Conservation (phyloP, 129 eudicot species). For the Pittosporum tobira region DNA sequence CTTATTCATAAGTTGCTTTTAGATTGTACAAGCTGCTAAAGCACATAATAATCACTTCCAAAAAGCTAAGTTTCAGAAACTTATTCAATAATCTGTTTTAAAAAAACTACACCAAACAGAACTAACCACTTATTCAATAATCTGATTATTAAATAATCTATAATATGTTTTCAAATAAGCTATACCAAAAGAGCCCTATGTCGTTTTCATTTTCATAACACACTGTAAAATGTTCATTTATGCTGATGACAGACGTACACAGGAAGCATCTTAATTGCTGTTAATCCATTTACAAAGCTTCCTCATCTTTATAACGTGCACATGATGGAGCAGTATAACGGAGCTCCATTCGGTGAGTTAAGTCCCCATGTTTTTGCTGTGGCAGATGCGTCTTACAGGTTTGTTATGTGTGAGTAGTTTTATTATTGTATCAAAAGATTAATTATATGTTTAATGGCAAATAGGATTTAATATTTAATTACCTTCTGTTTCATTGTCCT, state of each 20-base stretch:
- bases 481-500: constrained; percentile 17
- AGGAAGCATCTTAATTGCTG: constrained; percentile 97
- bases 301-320: constrained; percentile 90
- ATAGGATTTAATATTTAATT: constrained; percentile 13
- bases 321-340: constrained; percentile 99
- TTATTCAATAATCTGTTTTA: too few species aligned
- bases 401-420: constrained; percentile 9
- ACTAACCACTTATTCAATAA: too few species aligned
- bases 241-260: constrained; percentile 72
- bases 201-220: neutral
- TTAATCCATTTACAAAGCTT: constrained; percentile 93
- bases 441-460: constrained; percentile 9
- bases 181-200: too few species aligned
- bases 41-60: too few species aligned
- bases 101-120: too few species aligned
- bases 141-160: too few species aligned
- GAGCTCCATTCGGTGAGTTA: constrained; percentile 97
- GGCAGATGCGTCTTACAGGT: constrained; percentile 99
- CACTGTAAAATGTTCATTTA: constrained; percentile 12
- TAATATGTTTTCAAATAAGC: too few species aligned
- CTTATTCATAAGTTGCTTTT: too few species aligned
- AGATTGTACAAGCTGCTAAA: too few species aligned
- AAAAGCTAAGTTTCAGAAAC: too few species aligned
- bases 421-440: too few species aligned
- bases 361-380: constrained; percentile 99